Base-by-base conservation (phyloP, 495 filamentous ascomycete species). In the Penicillium goetzii region DNA sequence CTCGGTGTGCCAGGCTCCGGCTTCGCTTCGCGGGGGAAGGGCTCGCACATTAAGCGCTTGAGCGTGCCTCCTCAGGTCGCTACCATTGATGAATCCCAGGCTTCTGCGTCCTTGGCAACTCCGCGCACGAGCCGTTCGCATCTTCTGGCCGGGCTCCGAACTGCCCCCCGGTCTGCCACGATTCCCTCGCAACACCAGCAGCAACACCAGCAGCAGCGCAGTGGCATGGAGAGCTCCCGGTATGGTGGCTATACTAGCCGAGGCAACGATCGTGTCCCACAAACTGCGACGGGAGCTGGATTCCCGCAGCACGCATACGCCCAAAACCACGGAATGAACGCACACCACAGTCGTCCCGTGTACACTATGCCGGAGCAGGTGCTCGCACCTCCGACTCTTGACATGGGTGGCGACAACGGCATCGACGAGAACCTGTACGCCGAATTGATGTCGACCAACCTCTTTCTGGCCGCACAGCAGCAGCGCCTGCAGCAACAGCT, bases 41-140 rank as follows among this genome's bases (percentile, higher is more conserved):
- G 90, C 67, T 83, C 90, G 66, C 88, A 89, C 72, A 89, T 93
- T 79, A 97, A 97, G 80, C 91, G 91, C 61, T 82, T 96, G 73
- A 89, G 82, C 69, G 78, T 89, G 36, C 85, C 85, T 60, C 81
- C 86, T 45, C 84, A 84, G 68, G 81, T 89, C 61, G 81, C 83
- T 45, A 83, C 85, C 45, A 82, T 95, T 82, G 72, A 91, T 84
- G 85, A 92, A 83, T 72, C 75, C 64, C 69, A 83, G 82, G 64
- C 86, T 75, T 79, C 76, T 71, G 61, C 76, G 68, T 54, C 76
- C 25, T 56, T 80, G 65, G 60, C 91, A 10, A 97, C 93, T 36
- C 95, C 95, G 25, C 88, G 94, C 70, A 98, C 93, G 55, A 97
- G 92, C 76, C 92, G 95, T 62, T 94, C 91, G 64, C 94, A 97